These are phyloP conservation scores for Suillus luteus DNA, from an alignment of 768 basidiomycete genomes.

Conservation along the genomic window DNA sequence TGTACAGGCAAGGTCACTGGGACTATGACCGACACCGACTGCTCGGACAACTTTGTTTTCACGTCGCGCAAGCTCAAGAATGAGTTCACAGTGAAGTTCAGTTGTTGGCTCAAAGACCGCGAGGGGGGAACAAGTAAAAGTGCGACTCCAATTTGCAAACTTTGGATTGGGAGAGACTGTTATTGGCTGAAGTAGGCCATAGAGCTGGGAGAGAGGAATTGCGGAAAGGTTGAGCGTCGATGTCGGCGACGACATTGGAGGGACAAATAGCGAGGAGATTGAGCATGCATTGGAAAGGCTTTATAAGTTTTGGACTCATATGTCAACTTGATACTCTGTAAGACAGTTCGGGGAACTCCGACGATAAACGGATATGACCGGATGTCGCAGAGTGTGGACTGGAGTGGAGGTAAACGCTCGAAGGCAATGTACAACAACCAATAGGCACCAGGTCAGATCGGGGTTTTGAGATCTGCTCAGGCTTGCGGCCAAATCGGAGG, in stretches of 20 bases:
- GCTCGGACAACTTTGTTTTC: constrained; percentile 75
- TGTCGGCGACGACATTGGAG: constrained; percentile 40
- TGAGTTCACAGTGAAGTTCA: constrained; percentile 65
- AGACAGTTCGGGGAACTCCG: constrained; percentile 18
- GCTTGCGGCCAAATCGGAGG: constrained; percentile 13
- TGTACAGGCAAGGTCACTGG: constrained; percentile 92
- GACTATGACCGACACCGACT: constrained; percentile 90
- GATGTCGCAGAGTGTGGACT: constrained; percentile 13
- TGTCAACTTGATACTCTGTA: constrained; percentile 31
- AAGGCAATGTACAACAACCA: constrained; percentile 17
- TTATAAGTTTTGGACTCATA: constrained; percentile 34
- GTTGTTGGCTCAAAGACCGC: constrained; percentile 76
- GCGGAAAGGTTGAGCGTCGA: constrained; percentile 34
- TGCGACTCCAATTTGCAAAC: constrained; percentile 88
- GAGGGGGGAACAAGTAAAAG: constrained; percentile 69
- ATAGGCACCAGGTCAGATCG: constrained; percentile 18
- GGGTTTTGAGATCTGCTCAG: constrained; percentile 8
- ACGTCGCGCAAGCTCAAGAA: constrained; percentile 80
- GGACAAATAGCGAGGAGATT: constrained; percentile 38
- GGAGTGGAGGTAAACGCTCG: constrained; percentile 13
- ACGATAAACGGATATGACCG: constrained; percentile 20
- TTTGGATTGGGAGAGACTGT: constrained; percentile 45
- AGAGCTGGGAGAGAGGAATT: constrained; percentile 50
- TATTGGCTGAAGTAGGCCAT: constrained; percentile 55
- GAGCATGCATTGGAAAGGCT: constrained; percentile 25